Evolutionary conservation across 352 stramenopile species (phyloP).

Genomic region (Thraustochytrium sp.): DNA sequence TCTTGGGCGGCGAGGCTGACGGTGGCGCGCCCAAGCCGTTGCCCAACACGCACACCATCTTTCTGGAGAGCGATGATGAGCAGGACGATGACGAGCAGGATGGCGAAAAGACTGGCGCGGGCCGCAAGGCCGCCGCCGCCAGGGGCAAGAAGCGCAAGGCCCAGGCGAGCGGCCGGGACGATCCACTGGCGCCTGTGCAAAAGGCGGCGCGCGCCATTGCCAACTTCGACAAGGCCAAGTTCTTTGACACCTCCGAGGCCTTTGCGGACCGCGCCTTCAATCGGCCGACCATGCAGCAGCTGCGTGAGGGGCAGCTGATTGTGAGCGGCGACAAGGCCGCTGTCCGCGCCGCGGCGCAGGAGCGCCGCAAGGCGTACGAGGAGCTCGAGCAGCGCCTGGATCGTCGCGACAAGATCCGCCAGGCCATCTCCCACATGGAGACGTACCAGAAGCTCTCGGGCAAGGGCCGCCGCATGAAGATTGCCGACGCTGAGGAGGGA

Average conservation of each 20-base stretch:
- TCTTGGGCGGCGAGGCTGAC: constrained; percentile 58
- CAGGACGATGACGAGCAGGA: constrained; percentile 51
- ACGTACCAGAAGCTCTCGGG: constrained; percentile 68
- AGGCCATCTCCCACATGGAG: constrained; percentile 67
- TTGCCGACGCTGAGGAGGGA: constrained; percentile 63
- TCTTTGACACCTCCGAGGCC: constrained; percentile 81
- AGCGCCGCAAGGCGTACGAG: constrained; percentile 42
- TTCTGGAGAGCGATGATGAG: constrained; percentile 75
- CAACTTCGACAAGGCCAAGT: not conserved
- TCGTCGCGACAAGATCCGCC: constrained; percentile 58
- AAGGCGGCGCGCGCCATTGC: not conserved
- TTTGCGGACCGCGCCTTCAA: constrained; percentile 69
- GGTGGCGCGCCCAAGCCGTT: not conserved
- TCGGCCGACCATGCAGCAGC: not conserved
- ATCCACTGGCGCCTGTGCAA: too few relatives aligned
- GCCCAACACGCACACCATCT: constrained; percentile 84
- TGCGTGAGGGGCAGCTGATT: not conserved
- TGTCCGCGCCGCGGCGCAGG: constrained; percentile 20
- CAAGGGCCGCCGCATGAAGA: constrained; percentile 74
- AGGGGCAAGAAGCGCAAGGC: too few relatives aligned
- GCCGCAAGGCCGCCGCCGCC: too few relatives aligned
- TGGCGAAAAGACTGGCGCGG: not conserved
- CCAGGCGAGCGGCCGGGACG: too few relatives aligned
- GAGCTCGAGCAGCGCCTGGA: constrained; percentile 26
- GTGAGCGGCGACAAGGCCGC: constrained; percentile 46